Evolutionary conservation across 208 protist species (phyloP).

Genomic region (Trypanosoma theileri): DNA sequence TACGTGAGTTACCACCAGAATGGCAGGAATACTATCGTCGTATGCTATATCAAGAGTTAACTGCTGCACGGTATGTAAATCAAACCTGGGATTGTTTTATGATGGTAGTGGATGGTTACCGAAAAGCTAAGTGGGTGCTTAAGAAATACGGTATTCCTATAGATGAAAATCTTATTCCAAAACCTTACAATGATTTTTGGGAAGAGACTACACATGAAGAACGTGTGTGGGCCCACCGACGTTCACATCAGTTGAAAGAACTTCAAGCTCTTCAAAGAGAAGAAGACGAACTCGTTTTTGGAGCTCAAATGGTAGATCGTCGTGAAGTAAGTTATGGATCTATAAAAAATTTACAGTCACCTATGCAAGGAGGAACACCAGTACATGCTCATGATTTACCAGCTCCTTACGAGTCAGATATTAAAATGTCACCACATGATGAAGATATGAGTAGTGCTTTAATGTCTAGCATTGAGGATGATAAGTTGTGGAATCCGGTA

Average conservation of each 20-base stretch:
- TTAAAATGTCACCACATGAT: slow-evolving; percentile 70
- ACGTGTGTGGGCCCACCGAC: slow-evolving; percentile 81
- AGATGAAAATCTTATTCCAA: slow-evolving; percentile 79
- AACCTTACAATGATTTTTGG: slow-evolving; percentile 91
- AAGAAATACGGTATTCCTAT: slow-evolving; percentile 72
- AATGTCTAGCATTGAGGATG: slow-evolving; percentile 90
- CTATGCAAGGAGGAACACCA: slow-evolving; percentile 81
- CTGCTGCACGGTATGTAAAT: slow-evolving; percentile 76
- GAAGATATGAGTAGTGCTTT: slow-evolving; percentile 86
- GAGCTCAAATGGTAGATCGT: slow-evolving; percentile 64
- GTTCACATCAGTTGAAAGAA: slow-evolving; percentile 89
- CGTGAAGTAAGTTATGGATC: slow-evolving; percentile 64
- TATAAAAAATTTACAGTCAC: slow-evolving; percentile 73
- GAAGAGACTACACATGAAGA: slow-evolving; percentile 89
- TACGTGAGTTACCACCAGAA: slow-evolving; percentile 78
- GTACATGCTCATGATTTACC: slow-evolving; percentile 82
- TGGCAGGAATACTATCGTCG: slow-evolving; percentile 86
- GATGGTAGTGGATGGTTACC: slow-evolving; percentile 89
- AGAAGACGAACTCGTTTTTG: slow-evolving; percentile 79
- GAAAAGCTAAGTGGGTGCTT: slow-evolving; percentile 85
- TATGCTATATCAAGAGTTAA: slow-evolving; percentile 84
- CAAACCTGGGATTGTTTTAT: slow-evolving; percentile 91
- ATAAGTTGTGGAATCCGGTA: slow-evolving; percentile 90
- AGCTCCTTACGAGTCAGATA: slow-evolving; percentile 68
- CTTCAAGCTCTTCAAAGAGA: slow-evolving; percentile 83